Conservation (phyloP, 192 early-diverging fungal species). For the Coemansia sp. region DNA sequence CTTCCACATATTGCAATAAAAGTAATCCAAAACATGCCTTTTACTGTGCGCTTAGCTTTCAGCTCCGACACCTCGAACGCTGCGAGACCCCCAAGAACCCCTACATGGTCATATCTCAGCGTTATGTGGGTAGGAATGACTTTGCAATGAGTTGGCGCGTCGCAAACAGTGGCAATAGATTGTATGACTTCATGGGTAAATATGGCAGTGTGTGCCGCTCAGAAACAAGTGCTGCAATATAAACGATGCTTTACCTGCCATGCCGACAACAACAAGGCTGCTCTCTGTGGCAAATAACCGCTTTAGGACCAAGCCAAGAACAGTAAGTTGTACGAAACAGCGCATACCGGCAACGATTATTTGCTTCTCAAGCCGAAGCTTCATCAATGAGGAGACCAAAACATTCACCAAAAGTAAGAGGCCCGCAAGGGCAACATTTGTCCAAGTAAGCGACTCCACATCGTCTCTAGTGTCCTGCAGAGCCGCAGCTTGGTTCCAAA, state of each 20-base stretch:
- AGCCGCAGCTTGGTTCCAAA: not conserved
- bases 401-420: slow-evolving; percentile 38
- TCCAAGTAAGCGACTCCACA: slow-evolving; percentile 34
- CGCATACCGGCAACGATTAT: slow-evolving; percentile 72
- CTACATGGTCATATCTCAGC: slow-evolving; percentile 12
- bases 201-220: not conserved
- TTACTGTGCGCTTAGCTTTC: slow-evolving; percentile 68
- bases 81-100: slow-evolving; percentile 45
- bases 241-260: slow-evolving; percentile 48
- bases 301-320: slow-evolving; percentile 73
- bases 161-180: not conserved
- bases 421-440: slow-evolving; percentile 45
- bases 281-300: slow-evolving; percentile 66
- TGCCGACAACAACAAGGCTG: slow-evolving; percentile 58
- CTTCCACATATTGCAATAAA: slow-evolving; percentile 54
- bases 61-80: slow-evolving; percentile 49
- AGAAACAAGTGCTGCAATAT: not conserved
- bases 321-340: slow-evolving; percentile 76
- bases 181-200: not conserved
- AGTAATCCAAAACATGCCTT: slow-evolving; percentile 71
- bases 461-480: not conserved
- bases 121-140: not conserved
- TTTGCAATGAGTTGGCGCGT: not conserved
- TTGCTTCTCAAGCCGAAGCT: slow-evolving; percentile 38
- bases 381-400: slow-evolving; percentile 26